Evolutionary conservation across 768 basidiomycete species (phyloP).

Genomic region (Mycena latifolia): DNA sequence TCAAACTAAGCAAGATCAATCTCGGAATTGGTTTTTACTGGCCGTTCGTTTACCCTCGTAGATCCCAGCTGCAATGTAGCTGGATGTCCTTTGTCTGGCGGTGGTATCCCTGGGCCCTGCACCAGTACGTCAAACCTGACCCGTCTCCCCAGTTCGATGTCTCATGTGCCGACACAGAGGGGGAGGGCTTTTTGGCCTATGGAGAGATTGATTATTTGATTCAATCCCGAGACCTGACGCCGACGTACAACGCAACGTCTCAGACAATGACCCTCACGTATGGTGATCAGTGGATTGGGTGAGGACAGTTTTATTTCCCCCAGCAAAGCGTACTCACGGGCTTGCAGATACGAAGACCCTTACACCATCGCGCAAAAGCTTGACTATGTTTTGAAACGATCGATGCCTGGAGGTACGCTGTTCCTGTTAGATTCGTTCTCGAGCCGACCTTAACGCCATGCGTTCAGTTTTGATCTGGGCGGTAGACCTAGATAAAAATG

Average conservation of each 20-base stretch:
- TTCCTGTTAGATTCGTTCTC: background rate
- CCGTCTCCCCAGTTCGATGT: background rate
- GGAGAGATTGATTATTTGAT: constrained; percentile 26
- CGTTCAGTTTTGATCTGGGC: constrained; percentile 21
- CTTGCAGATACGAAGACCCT: constrained; percentile 19
- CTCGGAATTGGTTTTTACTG: constrained; percentile 24
- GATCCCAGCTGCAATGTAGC: constrained; percentile 15
- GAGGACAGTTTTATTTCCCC: background rate
- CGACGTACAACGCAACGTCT: constrained; percentile 14
- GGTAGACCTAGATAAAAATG: constrained; percentile 22
- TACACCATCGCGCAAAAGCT: constrained; percentile 22
- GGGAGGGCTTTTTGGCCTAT: constrained; percentile 17
- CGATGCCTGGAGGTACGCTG: constrained; percentile 16
- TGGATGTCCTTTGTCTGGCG: too few species aligned
- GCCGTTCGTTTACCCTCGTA: constrained; percentile 19
- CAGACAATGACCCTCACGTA: constrained; percentile 16
- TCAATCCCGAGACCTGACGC: constrained; percentile 17
- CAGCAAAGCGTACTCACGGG: background rate
- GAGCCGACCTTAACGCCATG: background rate
- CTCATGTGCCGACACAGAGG: constrained; percentile 1
- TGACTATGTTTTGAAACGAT: constrained; percentile 19
- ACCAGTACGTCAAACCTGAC: constrained; percentile 8
- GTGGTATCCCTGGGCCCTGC: background rate
- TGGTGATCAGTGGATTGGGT: constrained; percentile 25
- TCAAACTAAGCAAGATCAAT: constrained; percentile 28